Percentiles rank a stretch among this genome's conserved stretches.
These are phyloP conservation scores for Nicotiana paniculata DNA, from an alignment of 257 asterid species.

Conservation along the genomic window DNA sequence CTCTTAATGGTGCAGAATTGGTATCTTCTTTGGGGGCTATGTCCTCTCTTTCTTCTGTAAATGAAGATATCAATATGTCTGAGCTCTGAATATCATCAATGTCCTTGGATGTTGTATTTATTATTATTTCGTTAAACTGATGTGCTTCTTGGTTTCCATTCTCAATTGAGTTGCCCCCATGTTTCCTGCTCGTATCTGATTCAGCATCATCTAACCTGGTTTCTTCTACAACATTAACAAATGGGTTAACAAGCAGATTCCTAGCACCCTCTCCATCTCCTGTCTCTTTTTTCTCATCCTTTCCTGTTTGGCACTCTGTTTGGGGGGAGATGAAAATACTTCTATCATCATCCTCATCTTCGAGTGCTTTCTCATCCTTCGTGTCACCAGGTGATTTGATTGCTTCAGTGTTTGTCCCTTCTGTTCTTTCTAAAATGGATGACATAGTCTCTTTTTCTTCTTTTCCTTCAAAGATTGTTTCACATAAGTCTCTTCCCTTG, in stretches of 20 bases:
- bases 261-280: background rate
- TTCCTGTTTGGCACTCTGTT: slow-evolving; percentile 1
- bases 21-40: too few relatives aligned
- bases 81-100: too few relatives aligned
- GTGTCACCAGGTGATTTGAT: background rate
- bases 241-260: slow-evolving; percentile 3
- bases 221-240: background rate
- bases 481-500: background rate
- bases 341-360: background rate
- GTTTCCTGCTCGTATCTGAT: background rate
- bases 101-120: too few relatives aligned
- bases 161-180: background rate
- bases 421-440: background rate
- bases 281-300: background rate
- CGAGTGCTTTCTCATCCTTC: background rate
- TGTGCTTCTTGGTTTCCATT: background rate
- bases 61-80: too few relatives aligned
- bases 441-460: background rate
- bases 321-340: background rate
- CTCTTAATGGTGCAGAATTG: too few relatives aligned
- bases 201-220: background rate
- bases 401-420: background rate
- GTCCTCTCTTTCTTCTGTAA: too few relatives aligned
- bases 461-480: background rate
- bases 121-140: too few relatives aligned